These are phyloP conservation scores for Tanacetum coccineum DNA, from an alignment of 129 eudicot genomes.

Conservation along the genomic window DNA sequence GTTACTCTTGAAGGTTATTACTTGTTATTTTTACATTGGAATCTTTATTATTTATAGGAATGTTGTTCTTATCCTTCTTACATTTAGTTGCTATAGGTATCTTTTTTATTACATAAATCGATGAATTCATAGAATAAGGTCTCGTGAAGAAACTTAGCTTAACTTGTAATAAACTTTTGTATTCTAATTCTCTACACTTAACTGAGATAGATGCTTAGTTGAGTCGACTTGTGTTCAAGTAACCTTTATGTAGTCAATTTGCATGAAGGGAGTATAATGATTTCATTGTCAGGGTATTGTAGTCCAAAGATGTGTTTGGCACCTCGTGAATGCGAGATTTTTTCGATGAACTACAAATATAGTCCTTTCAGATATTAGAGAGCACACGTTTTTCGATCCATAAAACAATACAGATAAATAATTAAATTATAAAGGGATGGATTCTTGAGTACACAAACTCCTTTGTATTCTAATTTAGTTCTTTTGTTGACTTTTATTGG, in stretches of 20 bases:
- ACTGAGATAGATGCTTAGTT: neutral
- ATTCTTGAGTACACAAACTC: no score
- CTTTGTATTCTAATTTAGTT: no score
- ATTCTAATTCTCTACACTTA: neutral
- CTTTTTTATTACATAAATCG: neutral
- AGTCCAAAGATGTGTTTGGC: neutral
- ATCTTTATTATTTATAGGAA: neutral
- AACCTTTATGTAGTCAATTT: neutral
- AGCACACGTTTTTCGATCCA: no score
- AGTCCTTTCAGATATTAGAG: no score
- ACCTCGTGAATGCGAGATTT: neutral
- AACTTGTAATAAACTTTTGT: neutral
- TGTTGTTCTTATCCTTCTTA: neutral
- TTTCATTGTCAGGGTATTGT: neutral
- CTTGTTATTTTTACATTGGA: neutral
- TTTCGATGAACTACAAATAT: neutral
- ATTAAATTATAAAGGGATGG: no score
- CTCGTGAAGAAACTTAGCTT: neutral
- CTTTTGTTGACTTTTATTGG: no score
- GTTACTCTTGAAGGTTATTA: neutral
- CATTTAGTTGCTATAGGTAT: neutral
- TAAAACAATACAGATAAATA: no score
- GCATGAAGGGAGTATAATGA: neutral
- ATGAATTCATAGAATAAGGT: neutral
- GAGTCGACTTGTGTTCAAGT: neutral